These are phyloP conservation scores for Colletotrichum euphorbiae DNA, from an alignment of 2,329 filamentous ascomycete genomes.

Conservation along the genomic window DNA sequence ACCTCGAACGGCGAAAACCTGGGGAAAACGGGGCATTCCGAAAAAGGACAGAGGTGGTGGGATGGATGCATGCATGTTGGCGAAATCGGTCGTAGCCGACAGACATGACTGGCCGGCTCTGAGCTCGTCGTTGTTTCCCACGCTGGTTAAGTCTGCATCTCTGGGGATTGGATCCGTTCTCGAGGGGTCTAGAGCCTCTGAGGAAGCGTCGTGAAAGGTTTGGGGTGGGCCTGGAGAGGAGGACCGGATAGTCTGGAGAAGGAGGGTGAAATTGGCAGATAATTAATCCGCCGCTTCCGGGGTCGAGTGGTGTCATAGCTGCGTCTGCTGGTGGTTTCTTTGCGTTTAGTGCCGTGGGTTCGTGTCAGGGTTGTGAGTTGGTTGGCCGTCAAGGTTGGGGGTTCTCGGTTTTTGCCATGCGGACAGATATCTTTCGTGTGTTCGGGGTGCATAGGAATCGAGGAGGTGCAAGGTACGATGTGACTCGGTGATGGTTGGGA, in stretches of 20 bases:
- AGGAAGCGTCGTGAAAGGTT: background rate
- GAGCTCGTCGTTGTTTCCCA: background rate
- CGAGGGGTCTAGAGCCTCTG: constrained; percentile 25
- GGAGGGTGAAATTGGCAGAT: constrained; percentile 10
- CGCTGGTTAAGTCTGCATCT: background rate
- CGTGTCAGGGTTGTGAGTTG: constrained; percentile 18
- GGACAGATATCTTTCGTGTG: background rate
- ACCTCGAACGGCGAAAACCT: constrained; percentile 18
- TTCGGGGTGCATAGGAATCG: background rate
- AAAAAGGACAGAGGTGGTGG: background rate
- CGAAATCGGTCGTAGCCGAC: background rate
- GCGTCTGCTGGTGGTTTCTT: constrained; percentile 16
- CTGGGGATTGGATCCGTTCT: constrained; percentile 10
- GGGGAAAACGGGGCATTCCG: constrained; percentile 31
- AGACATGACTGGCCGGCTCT: constrained; percentile 27
- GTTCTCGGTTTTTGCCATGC: background rate
- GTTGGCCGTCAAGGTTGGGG: constrained; percentile 15
- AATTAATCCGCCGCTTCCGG: constrained; percentile 19
- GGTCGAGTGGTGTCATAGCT: constrained; percentile 29
- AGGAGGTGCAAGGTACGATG: constrained; percentile 5
- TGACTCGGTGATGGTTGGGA: background rate
- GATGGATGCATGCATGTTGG: constrained; percentile 1
- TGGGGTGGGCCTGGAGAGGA: constrained; percentile 7
- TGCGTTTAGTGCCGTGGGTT: constrained; percentile 19
- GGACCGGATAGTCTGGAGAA: constrained; percentile 25